Evolutionary conservation across 805 yeast species (phyloP), one percentile per base, ranked within the genome.

Genomic region (Osmozyma mogii): DNA sequence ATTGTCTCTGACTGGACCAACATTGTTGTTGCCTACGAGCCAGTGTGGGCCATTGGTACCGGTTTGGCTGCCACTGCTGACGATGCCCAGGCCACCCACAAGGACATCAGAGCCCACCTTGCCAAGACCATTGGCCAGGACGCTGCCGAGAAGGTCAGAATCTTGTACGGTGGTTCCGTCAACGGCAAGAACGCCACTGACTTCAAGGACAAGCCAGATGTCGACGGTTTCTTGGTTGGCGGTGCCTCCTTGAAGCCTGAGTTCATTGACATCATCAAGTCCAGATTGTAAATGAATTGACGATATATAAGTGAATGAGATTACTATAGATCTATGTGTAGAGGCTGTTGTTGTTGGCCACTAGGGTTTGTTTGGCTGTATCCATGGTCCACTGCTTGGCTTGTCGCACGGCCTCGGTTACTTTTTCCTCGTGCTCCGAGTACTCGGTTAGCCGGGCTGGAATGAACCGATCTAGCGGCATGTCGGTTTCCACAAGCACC

Each of bases 1-100:
- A 69, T 79, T 38, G 78, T 85, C 41, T 54, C 61, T 36, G 96
- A 88, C 78, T 89, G 97, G 97, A 52, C 81, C 42, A 72, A 83
- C 62, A 71, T 92, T 46, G 97, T 92, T 44, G 68, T 92, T 61
- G 98, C 98, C 54, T 92, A 92, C 70, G 98, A 92, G 72, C 98
- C 98, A 51, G 95, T 92, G 47, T 92, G 98, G 98, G 98, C 98
- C 51, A 92, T 92, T 52, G 98, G 98, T 62, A 88, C 97, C 49
- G 98, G 98, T 57, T 77, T 92, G 56, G 96, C 97, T 52, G 97
- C 98, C 40, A 92, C 98, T 49, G 87, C 98, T 47, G 84, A 82
- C 47, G 98, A 92, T 58, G 98, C 98, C 47, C 96, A 92, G 71
- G 85, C 79, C 46, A 84, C 92, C 54, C 98, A 92, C 71, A 73